A percentile compares a stretch with the other conserved stretches of the same genome.
Evolutionary conservation across 129 eudicot genomes (phyloP).

Genomic region (Centella asiatica): DNA sequence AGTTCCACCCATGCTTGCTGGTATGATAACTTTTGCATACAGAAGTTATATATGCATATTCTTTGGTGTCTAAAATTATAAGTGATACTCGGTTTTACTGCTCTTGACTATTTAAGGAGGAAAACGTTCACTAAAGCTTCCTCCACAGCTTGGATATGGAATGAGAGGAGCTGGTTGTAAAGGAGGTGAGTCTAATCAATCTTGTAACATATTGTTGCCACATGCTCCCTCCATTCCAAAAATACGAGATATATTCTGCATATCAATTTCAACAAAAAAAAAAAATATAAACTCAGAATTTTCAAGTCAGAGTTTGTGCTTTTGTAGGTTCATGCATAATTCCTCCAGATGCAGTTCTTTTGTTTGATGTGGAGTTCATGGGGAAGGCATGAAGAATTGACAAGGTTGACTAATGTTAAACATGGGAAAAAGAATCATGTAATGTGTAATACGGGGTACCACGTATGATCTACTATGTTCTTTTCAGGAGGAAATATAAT

Average conservation of each 20-base stretch:
- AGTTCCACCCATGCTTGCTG: slow-evolving; percentile 91
- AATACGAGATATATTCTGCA: no score
- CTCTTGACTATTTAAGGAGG: slow-evolving; percentile 70
- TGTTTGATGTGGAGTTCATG: slow-evolving; percentile 82
- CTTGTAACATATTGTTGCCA: no score
- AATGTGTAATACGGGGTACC: no score
- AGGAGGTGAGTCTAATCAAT: slow-evolving; percentile 83
- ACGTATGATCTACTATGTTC: no score
- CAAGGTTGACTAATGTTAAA: no score
- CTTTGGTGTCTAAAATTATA: neutral
- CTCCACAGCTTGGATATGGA: slow-evolving; percentile 85
- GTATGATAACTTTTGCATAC: slow-evolving; percentile 21
- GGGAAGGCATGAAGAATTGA: slow-evolving; percentile 93
- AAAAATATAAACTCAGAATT: no score
- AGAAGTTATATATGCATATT: neutral
- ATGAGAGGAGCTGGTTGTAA: slow-evolving; percentile 88
- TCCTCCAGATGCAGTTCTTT: slow-evolving; percentile 86
- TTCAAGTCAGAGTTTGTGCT: no score
- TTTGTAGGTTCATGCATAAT: slow-evolving; percentile 88
- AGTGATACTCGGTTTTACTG: neutral
- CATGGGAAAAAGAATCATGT: no score
- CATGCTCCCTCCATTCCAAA: no score
- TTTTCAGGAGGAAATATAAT: no score
- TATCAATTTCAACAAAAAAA: no score
- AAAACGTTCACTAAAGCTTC: slow-evolving; percentile 64